phyloP scores from a whole-genome alignment of 371 early-diverging fungal genomes.

The Rhizopus delemar region DNA sequence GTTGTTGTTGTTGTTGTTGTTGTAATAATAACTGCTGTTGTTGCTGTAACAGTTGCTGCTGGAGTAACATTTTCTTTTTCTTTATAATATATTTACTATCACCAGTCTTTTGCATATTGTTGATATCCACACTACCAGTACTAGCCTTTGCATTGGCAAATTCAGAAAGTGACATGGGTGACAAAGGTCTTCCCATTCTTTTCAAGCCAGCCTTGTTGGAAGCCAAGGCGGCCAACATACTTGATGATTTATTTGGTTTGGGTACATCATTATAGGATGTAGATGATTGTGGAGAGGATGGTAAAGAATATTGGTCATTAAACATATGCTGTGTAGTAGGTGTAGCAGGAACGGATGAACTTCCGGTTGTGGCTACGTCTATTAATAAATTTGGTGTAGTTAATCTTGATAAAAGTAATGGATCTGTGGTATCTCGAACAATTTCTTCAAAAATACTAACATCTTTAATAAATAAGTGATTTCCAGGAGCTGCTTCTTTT shows the following conservation, averaged over 20 bases:
- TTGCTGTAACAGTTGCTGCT: conserved; percentile 9
- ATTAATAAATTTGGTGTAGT: conserved; percentile 46
- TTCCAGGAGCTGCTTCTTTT: conserved; percentile 47
- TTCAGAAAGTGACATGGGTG: conserved; percentile 12
- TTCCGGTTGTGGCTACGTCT: conserved; percentile 30
- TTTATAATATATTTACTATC: conserved; percentile 27
- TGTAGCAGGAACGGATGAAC: conserved; percentile 11
- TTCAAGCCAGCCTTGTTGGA: conserved; percentile 17
- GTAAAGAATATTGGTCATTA: conserved; percentile 7
- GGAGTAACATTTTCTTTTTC: conserved; percentile 22
- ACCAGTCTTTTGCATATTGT: conserved; percentile 19
- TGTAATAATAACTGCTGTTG: conserved; percentile 8
- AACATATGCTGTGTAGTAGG: conserved; percentile 15
- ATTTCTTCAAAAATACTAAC: conserved; percentile 39
- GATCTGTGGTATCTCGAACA: conserved; percentile 37
- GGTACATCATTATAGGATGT: conserved; percentile 7
- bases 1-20: conserved; percentile 17
- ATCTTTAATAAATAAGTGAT: conserved; percentile 37
- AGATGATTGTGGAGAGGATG: conserved; percentile 5
- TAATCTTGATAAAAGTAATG: conserved; percentile 39
- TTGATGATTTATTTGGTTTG: conserved; percentile 16
- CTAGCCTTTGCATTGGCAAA: conserved; percentile 12
- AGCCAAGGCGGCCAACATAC: conserved; percentile 43
- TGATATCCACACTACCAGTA: conserved; percentile 23
- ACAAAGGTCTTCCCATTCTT: conserved; percentile 7